Percentiles rank a stretch among this genome's conserved stretches.
phyloP scores from a whole-genome alignment of 306 rosid species.

The Oxytropis ochrocephala region DNA sequence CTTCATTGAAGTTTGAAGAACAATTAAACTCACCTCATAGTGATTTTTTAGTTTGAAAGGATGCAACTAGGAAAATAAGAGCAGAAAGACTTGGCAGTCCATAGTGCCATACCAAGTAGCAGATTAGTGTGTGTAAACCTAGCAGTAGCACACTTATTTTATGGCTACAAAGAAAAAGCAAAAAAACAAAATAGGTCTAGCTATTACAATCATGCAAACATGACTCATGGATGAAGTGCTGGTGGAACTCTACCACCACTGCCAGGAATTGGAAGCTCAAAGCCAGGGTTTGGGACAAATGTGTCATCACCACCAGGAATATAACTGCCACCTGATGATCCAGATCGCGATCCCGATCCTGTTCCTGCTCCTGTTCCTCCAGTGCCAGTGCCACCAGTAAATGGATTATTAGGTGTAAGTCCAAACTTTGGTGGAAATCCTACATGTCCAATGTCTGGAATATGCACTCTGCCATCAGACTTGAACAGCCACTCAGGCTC shows the following conservation, averaged over 20 bases:
- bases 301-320: slow-evolving; percentile 78
- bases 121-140: not conserved
- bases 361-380: not conserved
- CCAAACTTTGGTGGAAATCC: slow-evolving; percentile 27
- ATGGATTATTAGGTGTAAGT: slow-evolving; percentile 20
- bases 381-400: slow-evolving; percentile 15
- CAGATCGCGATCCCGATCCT: not conserved
- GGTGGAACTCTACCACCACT: slow-evolving; percentile 30
- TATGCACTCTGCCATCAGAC: slow-evolving; percentile 25
- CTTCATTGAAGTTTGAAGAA: not conserved
- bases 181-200: not conserved
- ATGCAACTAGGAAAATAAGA: not conserved
- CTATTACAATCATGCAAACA: not conserved
- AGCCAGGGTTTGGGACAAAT: slow-evolving; percentile 60
- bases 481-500: slow-evolving; percentile 47
- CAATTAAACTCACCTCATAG: not conserved
- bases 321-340: slow-evolving; percentile 15
- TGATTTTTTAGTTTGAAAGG: slow-evolving; percentile 4
- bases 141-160: slow-evolving; percentile 21
- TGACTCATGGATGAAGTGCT: slow-evolving; percentile 33
- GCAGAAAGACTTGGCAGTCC: not conserved
- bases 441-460: slow-evolving; percentile 57
- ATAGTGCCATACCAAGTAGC: not conserved
- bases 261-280: slow-evolving; percentile 61
- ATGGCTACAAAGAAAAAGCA: not conserved